Base-by-base conservation (phyloP, 768 basidiomycete genomes). In the Collybiopsis confluens region DNA sequence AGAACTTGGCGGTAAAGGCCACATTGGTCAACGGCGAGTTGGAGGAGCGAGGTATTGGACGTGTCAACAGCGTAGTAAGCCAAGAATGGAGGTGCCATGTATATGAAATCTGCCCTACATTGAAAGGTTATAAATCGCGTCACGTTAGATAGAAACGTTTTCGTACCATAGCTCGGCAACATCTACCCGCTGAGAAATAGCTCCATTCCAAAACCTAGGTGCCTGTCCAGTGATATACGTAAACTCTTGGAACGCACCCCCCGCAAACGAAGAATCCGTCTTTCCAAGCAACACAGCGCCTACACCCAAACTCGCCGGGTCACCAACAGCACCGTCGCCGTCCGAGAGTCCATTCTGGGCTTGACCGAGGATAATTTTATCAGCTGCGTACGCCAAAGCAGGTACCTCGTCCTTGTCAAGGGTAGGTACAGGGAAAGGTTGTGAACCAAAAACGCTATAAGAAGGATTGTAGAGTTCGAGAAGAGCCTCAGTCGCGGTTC, bases 261-360 rank as follows among this genome's bases (percentile, higher is more conserved):
- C 64, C 7, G 62, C 59, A 21, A 48, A 48, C 8, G 47, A 48
- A 4, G 21, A 2, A 8, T 48, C 35, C 7, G 47, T 48, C 33
- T 78, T 76, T 16, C 74, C 71, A 8, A 80, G 54, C 6, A 78
- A 61, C 9, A 64, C 61, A 2, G 79, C 74, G 2, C 72, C 69
- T 2, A 74, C 69, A 15, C 79, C 80, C 4, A 81, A 58, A 54
- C 74, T 75, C 1, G 82, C 78, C 0, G 83, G 83, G 56, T 86
- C 83, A 0, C 77, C 81, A 0, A 76, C 80, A 1, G 79, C 75
- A 3, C 76, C 76, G 42, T 73, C 70, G 2, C 72, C 74, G 26
- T 71, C 62, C 0, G 71, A 61, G 13, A 80, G 64, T 2, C 72
- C 62, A 40, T 67, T 59, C 2, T 52, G 49, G 1, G 63, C 64